phyloP scores from a whole-genome alignment of 768 basidiomycete genomes.

The Favolaschia claudopus region DNA sequence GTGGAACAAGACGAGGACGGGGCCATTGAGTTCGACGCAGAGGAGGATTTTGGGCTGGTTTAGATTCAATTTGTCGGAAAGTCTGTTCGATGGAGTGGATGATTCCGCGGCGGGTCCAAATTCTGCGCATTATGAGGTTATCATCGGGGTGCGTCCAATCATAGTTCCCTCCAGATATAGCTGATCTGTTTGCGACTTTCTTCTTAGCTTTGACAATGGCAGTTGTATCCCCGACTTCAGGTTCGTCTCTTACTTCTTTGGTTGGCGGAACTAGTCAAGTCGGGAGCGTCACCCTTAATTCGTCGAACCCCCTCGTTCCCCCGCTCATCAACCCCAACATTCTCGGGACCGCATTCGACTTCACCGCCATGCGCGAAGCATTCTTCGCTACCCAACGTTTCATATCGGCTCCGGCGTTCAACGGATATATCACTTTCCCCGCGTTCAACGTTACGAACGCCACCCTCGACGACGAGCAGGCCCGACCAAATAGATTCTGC shows the following conservation, averaged over 20 bases:
- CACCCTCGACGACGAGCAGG: slow-evolving; percentile 66
- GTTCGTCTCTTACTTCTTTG: too few relatives aligned
- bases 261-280: slow-evolving; percentile 32
- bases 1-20: slow-evolving; percentile 40
- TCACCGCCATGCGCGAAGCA: slow-evolving; percentile 33
- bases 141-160: slow-evolving; percentile 13
- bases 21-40: slow-evolving; percentile 33
- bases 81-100: slow-evolving; percentile 20
- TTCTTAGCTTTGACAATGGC: background rate
- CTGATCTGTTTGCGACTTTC: background rate
- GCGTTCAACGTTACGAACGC: slow-evolving; percentile 33
- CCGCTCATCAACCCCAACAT: slow-evolving; percentile 61
- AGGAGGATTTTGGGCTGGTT: slow-evolving; percentile 33
- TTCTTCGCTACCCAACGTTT: slow-evolving; percentile 35
- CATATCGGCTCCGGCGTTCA: slow-evolving; percentile 33
- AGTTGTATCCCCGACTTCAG: background rate
- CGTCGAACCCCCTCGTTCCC: slow-evolving; percentile 51
- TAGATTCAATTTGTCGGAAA: slow-evolving; percentile 24
- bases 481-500: too few relatives aligned
- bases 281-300: slow-evolving; percentile 42
- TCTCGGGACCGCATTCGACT: slow-evolving; percentile 42
- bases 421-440: slow-evolving; percentile 33
- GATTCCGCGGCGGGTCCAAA: slow-evolving; percentile 37
- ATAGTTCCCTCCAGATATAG: too few relatives aligned
- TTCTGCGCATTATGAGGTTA: slow-evolving; percentile 34